Evolutionary conservation across 2,329 filamentous ascomycete genomes (phyloP).

Genomic region (Claviceps purpurea): DNA sequence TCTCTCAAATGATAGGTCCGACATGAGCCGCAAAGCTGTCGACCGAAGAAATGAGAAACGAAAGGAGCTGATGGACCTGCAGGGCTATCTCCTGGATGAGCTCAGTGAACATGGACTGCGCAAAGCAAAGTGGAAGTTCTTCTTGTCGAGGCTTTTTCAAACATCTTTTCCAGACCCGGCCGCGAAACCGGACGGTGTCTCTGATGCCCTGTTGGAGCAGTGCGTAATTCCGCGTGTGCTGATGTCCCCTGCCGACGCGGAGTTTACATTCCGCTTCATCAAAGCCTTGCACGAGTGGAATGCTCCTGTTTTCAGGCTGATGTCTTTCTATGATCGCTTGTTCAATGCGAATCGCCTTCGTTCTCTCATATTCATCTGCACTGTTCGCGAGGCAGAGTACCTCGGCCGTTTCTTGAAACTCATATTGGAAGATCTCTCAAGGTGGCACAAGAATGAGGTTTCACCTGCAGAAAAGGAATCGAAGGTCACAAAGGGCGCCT

Average conservation of each 20-base stretch:
- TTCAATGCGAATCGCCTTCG: constrained; percentile 74
- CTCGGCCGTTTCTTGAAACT: constrained; percentile 84
- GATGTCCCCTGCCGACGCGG: constrained; percentile 73
- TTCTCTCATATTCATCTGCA: constrained; percentile 76
- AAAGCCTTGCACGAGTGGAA: constrained; percentile 77
- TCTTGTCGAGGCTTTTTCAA: constrained; percentile 62
- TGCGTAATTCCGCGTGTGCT: constrained; percentile 84
- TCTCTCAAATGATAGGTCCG: constrained; percentile 57
- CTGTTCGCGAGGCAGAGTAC: constrained; percentile 81
- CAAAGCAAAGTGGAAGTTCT: constrained; percentile 52
- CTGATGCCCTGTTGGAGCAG: constrained; percentile 70
- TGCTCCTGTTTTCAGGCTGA: constrained; percentile 73
- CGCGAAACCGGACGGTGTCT: constrained; percentile 51
- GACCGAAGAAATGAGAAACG: constrained; percentile 51
- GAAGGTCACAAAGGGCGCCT: constrained; percentile 26
- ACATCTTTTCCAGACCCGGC: constrained; percentile 62
- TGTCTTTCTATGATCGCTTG: constrained; percentile 69
- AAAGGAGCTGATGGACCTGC: constrained; percentile 53
- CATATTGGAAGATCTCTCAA: constrained; percentile 62
- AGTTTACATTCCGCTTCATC: constrained; percentile 77
- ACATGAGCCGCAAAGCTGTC: constrained; percentile 55
- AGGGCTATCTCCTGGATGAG: constrained; percentile 59
- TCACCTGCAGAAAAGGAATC: constrained; percentile 27
- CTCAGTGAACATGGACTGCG: constrained; percentile 55
- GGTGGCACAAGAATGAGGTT: constrained; percentile 69